Conservation (phyloP, 2,329 filamentous ascomycete genomes). For the Colletotrichum nymphaeae region DNA sequence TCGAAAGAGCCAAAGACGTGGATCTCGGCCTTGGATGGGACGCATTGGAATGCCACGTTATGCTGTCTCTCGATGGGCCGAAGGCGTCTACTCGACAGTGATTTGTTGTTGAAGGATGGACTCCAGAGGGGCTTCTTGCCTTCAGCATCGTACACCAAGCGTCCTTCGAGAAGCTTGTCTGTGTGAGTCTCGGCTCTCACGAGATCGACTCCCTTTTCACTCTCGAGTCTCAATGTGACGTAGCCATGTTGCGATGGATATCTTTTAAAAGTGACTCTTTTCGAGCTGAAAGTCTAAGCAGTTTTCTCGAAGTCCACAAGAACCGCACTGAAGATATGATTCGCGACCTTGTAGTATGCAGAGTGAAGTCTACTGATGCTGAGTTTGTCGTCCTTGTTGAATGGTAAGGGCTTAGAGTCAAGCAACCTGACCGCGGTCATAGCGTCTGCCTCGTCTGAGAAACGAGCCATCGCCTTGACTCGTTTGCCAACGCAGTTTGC, state of each 20-base stretch:
- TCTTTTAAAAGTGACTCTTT: conserved; percentile 42
- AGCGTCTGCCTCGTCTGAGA: conserved; percentile 50
- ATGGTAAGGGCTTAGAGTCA: conserved; percentile 44
- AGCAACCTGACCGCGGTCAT: conserved; percentile 46
- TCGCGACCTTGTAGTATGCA: conserved; percentile 51
- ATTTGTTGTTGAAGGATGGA: conserved; percentile 38
- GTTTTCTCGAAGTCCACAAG: conserved; percentile 42
- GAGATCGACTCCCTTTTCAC: conserved; percentile 44
- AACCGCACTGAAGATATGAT: conserved; percentile 46
- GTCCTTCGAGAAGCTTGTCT: conserved; percentile 47
- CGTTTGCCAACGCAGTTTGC: conserved; percentile 43
- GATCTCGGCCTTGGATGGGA: conserved; percentile 44
- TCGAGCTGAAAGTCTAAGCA: conserved; percentile 43
- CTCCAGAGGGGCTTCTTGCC: conserved; percentile 45
- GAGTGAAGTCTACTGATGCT: conserved; percentile 50
- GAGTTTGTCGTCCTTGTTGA: conserved; percentile 46
- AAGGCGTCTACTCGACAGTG: neutral
- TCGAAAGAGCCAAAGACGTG: conserved; percentile 41
- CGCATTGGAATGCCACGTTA: conserved; percentile 42
- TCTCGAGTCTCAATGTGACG: conserved; percentile 51
- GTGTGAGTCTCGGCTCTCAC: conserved; percentile 46
- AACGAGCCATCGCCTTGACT: conserved; percentile 52
- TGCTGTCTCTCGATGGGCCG: conserved; percentile 7
- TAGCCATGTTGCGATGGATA: conserved; percentile 43
- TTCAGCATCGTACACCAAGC: conserved; percentile 40